These are phyloP conservation scores for Pinus tabuliformis DNA, from an alignment of 75 land plant species.

Conservation along the genomic window DNA sequence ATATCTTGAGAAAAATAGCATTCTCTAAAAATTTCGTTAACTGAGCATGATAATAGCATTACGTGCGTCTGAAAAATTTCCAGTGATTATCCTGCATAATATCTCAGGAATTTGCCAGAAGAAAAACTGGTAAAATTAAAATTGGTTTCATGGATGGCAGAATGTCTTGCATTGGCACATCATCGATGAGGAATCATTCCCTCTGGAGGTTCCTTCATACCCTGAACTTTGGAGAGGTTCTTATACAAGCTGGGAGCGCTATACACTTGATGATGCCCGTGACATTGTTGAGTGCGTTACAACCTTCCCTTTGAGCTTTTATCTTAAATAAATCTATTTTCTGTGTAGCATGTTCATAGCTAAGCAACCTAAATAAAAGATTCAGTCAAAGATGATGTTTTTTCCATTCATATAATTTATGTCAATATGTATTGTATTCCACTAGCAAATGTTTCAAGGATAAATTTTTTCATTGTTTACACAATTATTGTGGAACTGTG, in stretches of 20 bases:
- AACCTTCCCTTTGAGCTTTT: not conserved
- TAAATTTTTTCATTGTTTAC: not conserved
- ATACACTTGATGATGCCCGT: slow-evolving; percentile 81
- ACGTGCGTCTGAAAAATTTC: not conserved
- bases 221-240: slow-evolving; percentile 90
- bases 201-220: slow-evolving; percentile 85
- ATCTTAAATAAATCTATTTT: not conserved
- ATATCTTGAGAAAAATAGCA: slow-evolving; percentile 9
- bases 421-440: not conserved
- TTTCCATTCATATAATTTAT: not conserved
- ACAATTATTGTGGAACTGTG: not conserved
- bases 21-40: not conserved
- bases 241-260: slow-evolving; percentile 78
- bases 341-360: not conserved
- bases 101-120: not conserved
- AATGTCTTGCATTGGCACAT: slow-evolving; percentile 99
- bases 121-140: not conserved
- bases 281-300: slow-evolving; percentile 79
- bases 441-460: not conserved
- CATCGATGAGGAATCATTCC: slow-evolving; percentile 90
- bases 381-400: not conserved
- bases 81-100: not conserved
- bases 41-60: not conserved
- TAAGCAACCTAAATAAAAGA: not conserved
- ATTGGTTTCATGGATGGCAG: slow-evolving; percentile 43